phyloP scores from a whole-genome alignment of 352 stramenopile genomes.

The Phytopythium vexans region DNA sequence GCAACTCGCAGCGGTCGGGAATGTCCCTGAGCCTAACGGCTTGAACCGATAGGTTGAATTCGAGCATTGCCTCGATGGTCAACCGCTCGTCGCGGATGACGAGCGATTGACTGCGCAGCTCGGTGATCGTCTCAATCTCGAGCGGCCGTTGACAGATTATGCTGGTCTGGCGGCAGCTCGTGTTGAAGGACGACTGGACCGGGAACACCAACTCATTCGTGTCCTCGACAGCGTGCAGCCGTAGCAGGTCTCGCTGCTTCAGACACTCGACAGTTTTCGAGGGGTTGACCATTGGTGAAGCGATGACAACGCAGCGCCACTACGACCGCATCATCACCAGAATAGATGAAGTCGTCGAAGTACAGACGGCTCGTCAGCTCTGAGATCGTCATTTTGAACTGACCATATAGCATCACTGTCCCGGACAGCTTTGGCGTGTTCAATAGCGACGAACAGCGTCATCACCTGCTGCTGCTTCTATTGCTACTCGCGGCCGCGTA shows the following conservation, averaged over 20 bases:
- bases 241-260: constrained; percentile 27
- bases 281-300: too few relatives aligned
- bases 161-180: constrained; percentile 15
- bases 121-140: constrained; percentile 2
- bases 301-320: too few relatives aligned
- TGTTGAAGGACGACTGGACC: constrained; percentile 18
- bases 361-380: too few relatives aligned
- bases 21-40: too few relatives aligned
- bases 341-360: too few relatives aligned
- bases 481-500: too few relatives aligned
- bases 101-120: constrained; percentile 7
- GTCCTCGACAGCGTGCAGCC: constrained; percentile 33
- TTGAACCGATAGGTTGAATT: neutral
- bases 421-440: neutral
- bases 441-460: neutral
- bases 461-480: neutral
- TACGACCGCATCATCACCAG: too few relatives aligned
- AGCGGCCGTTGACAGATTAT: constrained; percentile 16
- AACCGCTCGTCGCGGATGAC: constrained; percentile 24
- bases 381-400: too few relatives aligned
- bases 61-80: constrained; percentile 15
- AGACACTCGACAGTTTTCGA: constrained; percentile 14
- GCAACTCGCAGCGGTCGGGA: constrained; percentile 19
- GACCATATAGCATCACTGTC: neutral
- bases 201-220: constrained; percentile 25